Evolutionary conservation across 2,329 filamentous ascomycete genomes (phyloP).

Genomic region (Aspergillus amoenus): DNA sequence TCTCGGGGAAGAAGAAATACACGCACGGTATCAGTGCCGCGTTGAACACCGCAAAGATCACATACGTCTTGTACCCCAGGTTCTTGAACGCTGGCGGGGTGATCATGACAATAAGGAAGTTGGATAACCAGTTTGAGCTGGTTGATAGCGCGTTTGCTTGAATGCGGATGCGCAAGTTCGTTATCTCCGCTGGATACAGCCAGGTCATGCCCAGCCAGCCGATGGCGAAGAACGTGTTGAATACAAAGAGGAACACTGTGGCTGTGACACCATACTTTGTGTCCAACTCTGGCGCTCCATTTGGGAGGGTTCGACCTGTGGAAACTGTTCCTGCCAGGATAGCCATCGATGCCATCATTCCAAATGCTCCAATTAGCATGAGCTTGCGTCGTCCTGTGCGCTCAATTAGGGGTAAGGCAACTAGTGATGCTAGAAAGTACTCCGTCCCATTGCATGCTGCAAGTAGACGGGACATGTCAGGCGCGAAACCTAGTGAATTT

Average conservation of each 20-base stretch:
- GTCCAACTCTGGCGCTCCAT: too few species aligned
- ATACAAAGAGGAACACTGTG: constrained; percentile 30
- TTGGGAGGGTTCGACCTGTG: too few species aligned
- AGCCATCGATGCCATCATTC: background rate
- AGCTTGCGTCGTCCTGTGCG: background rate
- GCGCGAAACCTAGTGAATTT: background rate
- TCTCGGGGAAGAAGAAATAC: constrained; percentile 62
- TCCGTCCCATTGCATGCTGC: background rate
- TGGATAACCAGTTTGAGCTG: constrained; percentile 50
- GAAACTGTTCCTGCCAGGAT: background rate
- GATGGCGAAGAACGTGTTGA: constrained; percentile 17
- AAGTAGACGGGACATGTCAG: background rate
- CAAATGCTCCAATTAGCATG: background rate
- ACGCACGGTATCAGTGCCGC: constrained; percentile 54
- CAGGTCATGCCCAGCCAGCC: constrained; percentile 59
- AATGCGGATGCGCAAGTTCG: constrained; percentile 46
- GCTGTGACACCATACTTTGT: background rate
- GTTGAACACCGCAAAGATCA: constrained; percentile 57
- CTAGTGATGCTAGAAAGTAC: background rate
- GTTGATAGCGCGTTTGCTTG: constrained; percentile 52
- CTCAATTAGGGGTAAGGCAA: background rate
- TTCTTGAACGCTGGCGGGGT: constrained; percentile 59
- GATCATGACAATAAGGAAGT: constrained; percentile 62
- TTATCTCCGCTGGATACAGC: constrained; percentile 47
- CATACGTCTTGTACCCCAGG: constrained; percentile 55